These are phyloP conservation scores for Geoglossum cookeanum DNA, from an alignment of 2,329 filamentous ascomycete genomes.

Conservation along the genomic window DNA sequence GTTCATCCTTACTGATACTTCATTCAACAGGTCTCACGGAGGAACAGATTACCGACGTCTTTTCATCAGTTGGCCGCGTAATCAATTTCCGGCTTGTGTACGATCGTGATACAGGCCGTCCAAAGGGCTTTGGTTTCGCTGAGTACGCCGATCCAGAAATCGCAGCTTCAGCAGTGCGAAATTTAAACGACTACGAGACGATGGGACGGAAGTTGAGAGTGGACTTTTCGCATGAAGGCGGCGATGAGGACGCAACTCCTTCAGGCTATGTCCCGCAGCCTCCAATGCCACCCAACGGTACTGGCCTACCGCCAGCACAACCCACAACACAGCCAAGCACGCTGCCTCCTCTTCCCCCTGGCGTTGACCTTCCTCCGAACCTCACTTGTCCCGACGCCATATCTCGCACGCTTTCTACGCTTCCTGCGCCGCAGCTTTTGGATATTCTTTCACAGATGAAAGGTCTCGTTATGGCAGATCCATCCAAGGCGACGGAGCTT, in stretches of 20 bases:
- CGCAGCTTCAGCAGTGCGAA: slow-evolving; percentile 82
- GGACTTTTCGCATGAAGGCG: slow-evolving; percentile 88
- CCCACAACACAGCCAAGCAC: slow-evolving; percentile 24
- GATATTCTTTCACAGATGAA: slow-evolving; percentile 95
- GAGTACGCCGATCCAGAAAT: slow-evolving; percentile 88
- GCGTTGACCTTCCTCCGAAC: slow-evolving; percentile 65
- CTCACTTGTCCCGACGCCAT: slow-evolving; percentile 80
- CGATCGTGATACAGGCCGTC: slow-evolving; percentile 82
- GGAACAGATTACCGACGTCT: slow-evolving; percentile 88
- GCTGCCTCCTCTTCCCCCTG: slow-evolving; percentile 66
- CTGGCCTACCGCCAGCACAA: slow-evolving; percentile 18
- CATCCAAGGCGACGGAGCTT: slow-evolving; percentile 66
- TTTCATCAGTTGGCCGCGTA: slow-evolving; percentile 76
- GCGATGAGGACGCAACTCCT: slow-evolving; percentile 38
- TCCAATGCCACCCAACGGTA: slow-evolving; percentile 15
- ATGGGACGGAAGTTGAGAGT: slow-evolving; percentile 89
- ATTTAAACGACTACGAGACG: slow-evolving; percentile 86
- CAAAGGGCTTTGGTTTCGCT: slow-evolving; percentile 92
- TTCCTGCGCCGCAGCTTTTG: slow-evolving; percentile 75
- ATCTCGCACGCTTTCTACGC: slow-evolving; percentile 69
- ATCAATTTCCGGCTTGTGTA: slow-evolving; percentile 86
- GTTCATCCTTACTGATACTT: slow-evolving; percentile 5
- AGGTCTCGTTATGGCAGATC: slow-evolving; percentile 62
- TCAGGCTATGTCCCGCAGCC: slow-evolving; percentile 27
- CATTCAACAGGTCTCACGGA: slow-evolving; percentile 62